A percentile compares a stretch with the other conserved stretches of the same genome.
These are phyloP conservation scores for Lepidium africanum DNA, from an alignment of 345 rosid genomes.

Conservation along the genomic window DNA sequence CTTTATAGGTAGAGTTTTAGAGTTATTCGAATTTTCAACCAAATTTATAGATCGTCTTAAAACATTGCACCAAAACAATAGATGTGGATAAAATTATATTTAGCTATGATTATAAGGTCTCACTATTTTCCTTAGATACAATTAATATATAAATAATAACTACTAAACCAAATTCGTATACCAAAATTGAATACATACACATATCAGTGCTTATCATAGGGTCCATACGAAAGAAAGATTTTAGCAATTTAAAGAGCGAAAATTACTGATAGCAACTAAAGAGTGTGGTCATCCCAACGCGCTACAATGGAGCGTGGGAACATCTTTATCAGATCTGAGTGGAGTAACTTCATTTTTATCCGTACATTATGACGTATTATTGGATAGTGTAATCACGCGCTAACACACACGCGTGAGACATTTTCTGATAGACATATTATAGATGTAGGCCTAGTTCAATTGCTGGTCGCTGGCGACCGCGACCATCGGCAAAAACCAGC, in stretches of 20 bases:
- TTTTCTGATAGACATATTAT: conserved; percentile 18
- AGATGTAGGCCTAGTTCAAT: too few species aligned
- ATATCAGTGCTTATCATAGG: background rate
- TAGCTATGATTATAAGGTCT: too few species aligned
- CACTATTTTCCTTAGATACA: too few species aligned
- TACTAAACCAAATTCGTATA: background rate
- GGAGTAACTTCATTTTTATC: conserved; percentile 8
- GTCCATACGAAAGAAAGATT: background rate
- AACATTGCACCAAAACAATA: too few species aligned
- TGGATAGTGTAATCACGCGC: background rate
- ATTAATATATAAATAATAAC: background rate
- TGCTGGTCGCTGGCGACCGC: too few species aligned
- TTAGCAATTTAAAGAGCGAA: background rate
- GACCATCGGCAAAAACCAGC: too few species aligned
- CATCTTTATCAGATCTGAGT: background rate
- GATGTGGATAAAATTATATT: too few species aligned
- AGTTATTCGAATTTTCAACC: too few species aligned
- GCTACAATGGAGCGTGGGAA: background rate
- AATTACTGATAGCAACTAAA: conserved; percentile 13
- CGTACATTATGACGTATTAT: background rate
- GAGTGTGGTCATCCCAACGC: background rate
- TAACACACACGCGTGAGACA: background rate
- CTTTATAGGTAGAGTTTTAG: too few species aligned
- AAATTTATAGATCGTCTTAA: too few species aligned
- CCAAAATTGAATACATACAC: background rate